Evolutionary conservation across 352 stramenopile species (phyloP), one percentile per base, ranked within the genome.

Genomic region (Phytophthora chlamydospora): DNA sequence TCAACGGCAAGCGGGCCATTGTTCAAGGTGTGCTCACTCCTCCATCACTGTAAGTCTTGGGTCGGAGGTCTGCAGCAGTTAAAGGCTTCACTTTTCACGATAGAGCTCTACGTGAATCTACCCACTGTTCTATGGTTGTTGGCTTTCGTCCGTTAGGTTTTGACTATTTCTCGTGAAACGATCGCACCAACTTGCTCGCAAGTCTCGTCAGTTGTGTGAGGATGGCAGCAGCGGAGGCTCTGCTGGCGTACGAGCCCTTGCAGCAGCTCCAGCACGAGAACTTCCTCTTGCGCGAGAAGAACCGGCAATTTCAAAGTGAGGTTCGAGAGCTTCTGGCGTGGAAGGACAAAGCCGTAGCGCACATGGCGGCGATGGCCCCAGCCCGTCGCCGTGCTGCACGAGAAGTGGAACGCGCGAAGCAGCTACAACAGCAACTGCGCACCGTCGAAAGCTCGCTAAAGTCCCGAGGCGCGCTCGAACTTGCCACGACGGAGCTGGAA

Each of bases 331-430:
- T 90, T 36, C 58, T 87, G 46, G 59, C 41, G 0, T 90, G 81
- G 81, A 90, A 90, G 46, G 81, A 88, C 29, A 78, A 76, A 40
- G 77, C 81, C n/a, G 58, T 91, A 44, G 68, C 72, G 12, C 78
- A 91, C 58, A 83, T 93, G 72, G 57, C 82, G 3, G 51, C 70
- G 9, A 76, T 91, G 51, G 81, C 76, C 1, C 81, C 80, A 19
- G 78, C 78, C 54, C 81, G 80, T 10, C 66, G 58, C 16, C 74
- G 68, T 6, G 77, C 78, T 13, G 68, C 71, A 42, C 66, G 57
- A 6, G 75, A 90, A 34, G 68, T 86, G 11, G 67, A 80, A 33
- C 76, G 81, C 4, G 81, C 78, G 11, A 75, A 77, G 34, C 73
- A 82, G 19, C 40, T 90, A 27, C 74, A 90, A 38, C 66, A 75